These are phyloP conservation scores for Cercis canadensis DNA, from an alignment of 306 rosid genomes.

Conservation along the genomic window DNA sequence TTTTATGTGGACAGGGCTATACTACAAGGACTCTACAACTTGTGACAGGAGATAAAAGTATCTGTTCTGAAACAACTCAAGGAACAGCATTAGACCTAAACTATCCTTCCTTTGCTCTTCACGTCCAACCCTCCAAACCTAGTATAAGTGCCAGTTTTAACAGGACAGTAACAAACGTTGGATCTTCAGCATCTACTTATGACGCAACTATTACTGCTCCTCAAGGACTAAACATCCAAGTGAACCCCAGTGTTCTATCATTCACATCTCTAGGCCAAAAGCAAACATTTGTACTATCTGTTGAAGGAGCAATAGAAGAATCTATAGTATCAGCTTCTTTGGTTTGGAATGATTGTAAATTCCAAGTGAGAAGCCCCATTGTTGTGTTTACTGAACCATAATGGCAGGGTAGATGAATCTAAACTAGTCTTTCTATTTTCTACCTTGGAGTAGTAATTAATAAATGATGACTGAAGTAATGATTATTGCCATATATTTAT, in stretches of 20 bases:
- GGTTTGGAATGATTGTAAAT: conserved; percentile 56
- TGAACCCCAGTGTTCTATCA: conserved; percentile 45
- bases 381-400: conserved; percentile 27
- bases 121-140: not conserved
- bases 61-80: not conserved
- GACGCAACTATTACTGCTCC: conserved; percentile 42
- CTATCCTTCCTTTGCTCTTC: conserved; percentile 56
- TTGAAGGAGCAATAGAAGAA: conserved; percentile 35
- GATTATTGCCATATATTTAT: no score
- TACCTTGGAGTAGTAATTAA: no score
- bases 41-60: conserved; percentile 14
- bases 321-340: conserved; percentile 44
- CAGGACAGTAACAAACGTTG: conserved; percentile 57
- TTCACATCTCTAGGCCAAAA: conserved; percentile 48
- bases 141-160: conserved; percentile 31
- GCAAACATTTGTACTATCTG: conserved; percentile 26
- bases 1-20: conserved; percentile 58
- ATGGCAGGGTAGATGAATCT: not conserved
- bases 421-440: not conserved
- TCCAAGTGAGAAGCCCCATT: conserved; percentile 60
- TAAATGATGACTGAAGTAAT: no score
- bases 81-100: conserved; percentile 45
- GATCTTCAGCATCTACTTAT: conserved; percentile 43
- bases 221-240: conserved; percentile 37
- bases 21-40: conserved; percentile 31